Base-by-base conservation (phyloP, 2,329 filamentous ascomycete genomes). In the Pyricularia grisea region DNA sequence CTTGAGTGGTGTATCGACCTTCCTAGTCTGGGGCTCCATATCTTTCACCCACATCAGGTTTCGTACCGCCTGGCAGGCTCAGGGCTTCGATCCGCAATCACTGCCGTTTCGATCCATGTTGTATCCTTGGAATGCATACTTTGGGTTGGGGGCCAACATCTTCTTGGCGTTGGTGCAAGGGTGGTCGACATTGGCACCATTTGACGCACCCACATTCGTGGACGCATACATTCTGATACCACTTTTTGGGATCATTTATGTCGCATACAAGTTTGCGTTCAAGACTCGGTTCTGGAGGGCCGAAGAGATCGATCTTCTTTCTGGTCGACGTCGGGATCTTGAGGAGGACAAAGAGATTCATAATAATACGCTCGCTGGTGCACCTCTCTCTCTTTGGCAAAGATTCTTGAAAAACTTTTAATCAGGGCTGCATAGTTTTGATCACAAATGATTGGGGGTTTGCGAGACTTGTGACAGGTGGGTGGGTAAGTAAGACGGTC, bases 21-120 rank as follows among this genome's bases (percentile, higher is more conserved):
- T 92, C 74, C 76, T 92, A 2, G 90, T 91, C 61, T 92, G 90
- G 90, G 90, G 82, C 2, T 84, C 84, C 55, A 92, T 92, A 73
- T 88, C 84, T 30, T 85, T 91, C 73, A 90, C 87, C 3, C 90
- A 92, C 74, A 88, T 92, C 70, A 88, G 89, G 28, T 92, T 93
- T 77, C 88, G 90, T 42, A 77, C 82, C 11, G 90, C 88, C 0
- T 90, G 88, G 88, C 74, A 77, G 11, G 78, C 77, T 0, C 88
- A 91, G 74, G 87, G 87, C 0, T 82, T 88, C 69, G 79, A 77
- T 33, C 76, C 83, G 28, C 79, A 81, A 20, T 83, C 85, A 66
- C 78, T 90, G 12, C 87, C 87, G 0, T 90, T 86, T 76, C 77
- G 80, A 67, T 84, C 85, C 2, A 74, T 84, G 60, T 79, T 79